Base-by-base conservation (phyloP, 2,329 filamentous ascomycete genomes). In the Nemania abortiva region DNA sequence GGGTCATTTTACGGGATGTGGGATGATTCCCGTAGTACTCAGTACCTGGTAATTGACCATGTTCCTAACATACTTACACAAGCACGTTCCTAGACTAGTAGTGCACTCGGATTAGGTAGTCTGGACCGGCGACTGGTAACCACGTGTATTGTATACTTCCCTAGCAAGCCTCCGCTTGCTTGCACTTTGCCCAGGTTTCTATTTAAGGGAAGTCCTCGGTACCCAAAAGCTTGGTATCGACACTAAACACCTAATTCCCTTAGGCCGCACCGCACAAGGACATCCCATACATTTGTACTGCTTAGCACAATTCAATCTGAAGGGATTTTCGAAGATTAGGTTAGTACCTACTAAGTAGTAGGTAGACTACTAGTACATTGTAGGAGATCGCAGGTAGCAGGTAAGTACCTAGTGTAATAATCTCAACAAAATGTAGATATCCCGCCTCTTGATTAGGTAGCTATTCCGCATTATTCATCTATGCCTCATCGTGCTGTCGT, bases 181-280 rank as follows among this genome's bases (percentile, higher is more conserved):
- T 27, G 3, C 9, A 9, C 9, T 42, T 55, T 49, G 22, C 20
- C 37, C 39, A 1, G 9, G 24, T 56, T 42, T 24, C 60, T 64
- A 64, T 63, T 64, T 64, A n/a, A 3, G 42, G 54, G 22, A 68
- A 64, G 60, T 68, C 22, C n/a, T 53, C 18, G 22, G 11, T 64
- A 64, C 54, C 29, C 5, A 7, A 31, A 42, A n/a, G 1, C 11
- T 15, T 22, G 13, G 52, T 49, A 56, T 45, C 15, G 22, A 22
- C 15, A 15, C 20, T 49, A 29, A 53, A 53, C 55, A 15, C 24
- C 37, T n/a, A 27, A 27, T 31, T 22, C 27, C 7, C 7, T n/a
- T 34, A 45, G 37, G 10, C 13, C 24, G 6, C n/a, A 42, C 31
- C 42, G n/a, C 24, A 27, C 24, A 27, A 5, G 24, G 24, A 47